Base-by-base conservation (phyloP, 352 stramenopile species). In the Pythium grandisporangium region DNA sequence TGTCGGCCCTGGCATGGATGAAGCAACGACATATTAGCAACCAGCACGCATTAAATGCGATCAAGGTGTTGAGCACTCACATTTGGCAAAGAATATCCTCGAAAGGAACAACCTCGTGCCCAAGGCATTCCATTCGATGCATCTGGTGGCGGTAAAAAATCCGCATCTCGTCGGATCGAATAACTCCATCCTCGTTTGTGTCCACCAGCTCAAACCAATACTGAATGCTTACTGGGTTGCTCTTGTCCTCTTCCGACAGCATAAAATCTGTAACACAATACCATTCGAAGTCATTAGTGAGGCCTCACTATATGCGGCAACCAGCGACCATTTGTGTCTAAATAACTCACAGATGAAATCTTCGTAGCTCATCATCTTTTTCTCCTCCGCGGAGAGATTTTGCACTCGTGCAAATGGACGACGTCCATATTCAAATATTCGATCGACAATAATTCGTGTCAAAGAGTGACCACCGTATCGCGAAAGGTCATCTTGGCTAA, bases 131-230 rank as follows among this genome's bases (percentile, higher is more conserved):
- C 95, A 99, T 98, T 37, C 95, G 81, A 56, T 98, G 88, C 22
- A 97, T 79, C 61, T 97, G 89, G 43, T 95, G 71, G 41, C 86
- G 69, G 45, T 98, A 97, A 58, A 97, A 97, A 38, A 89, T 65
- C 26, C 78, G 74, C 87, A 97, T 96, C 60, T 99, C 96, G 68
- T 97, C 94, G 55, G 95, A 88, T 30, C 93, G 93, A 34, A 99
- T 86, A 33, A 96, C 90, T 26, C 90, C 88, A 63, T 99, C 95
- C 27, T 96, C 95, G 63, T 99, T 96, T 20, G 98, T 91, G 72
- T 99, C 96, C 29, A 98, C 85, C 37, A 97, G 96, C 42, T 93
- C 82, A 52, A 99, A 99, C 96, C 96, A 99, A 67, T 99, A 99
- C 37, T 82, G 66, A 37, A 99, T 69, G 41, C 86, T 97, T 30